Evolutionary conservation across 176 grass and related monocot genomes (phyloP).

Genomic region (Eragrostis nindensis): DNA sequence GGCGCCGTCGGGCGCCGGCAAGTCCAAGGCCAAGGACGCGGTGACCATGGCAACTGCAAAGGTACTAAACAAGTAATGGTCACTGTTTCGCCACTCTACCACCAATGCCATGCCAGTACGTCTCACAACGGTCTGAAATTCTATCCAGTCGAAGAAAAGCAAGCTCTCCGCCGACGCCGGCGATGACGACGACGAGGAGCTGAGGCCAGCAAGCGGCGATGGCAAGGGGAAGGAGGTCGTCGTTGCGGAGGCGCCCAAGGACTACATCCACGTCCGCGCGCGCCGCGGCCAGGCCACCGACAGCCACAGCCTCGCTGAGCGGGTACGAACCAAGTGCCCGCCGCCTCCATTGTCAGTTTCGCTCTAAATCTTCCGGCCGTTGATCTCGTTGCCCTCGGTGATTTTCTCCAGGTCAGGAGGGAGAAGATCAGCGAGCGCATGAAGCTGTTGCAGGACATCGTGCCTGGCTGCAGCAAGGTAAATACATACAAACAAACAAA

Average conservation of each 20-base stretch:
- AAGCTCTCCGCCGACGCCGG: constrained; percentile 8
- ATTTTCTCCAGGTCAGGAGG: constrained; percentile 69
- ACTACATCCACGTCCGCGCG: constrained; percentile 71
- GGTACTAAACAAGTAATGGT: not conserved
- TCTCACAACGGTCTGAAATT: no score
- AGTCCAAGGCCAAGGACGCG: constrained; percentile 49
- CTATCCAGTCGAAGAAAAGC: constrained; percentile 60
- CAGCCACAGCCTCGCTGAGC: constrained; percentile 75
- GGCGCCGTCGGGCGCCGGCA: constrained; percentile 7
- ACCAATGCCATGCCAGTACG: not conserved
- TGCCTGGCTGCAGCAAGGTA: constrained; percentile 90
- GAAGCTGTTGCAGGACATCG: constrained; percentile 88
- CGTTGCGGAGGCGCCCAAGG: constrained; percentile 48
- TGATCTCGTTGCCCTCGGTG: not conserved
- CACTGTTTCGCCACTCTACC: no score
- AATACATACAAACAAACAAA: no score
- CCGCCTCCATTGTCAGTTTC: not conserved
- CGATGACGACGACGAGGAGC: not conserved
- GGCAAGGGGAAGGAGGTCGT: constrained; percentile 19
- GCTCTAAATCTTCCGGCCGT: no score
- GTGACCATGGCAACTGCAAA: not conserved
- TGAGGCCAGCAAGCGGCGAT: not conserved
- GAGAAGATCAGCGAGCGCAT: constrained; percentile 89
- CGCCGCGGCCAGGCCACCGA: constrained; percentile 78
- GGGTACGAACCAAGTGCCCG: no score